A percentile compares a stretch with the other conserved stretches of the same genome.
Evolutionary conservation across 2,329 filamentous ascomycete genomes (phyloP).

Genomic region (Cryphonectria parasitica): DNA sequence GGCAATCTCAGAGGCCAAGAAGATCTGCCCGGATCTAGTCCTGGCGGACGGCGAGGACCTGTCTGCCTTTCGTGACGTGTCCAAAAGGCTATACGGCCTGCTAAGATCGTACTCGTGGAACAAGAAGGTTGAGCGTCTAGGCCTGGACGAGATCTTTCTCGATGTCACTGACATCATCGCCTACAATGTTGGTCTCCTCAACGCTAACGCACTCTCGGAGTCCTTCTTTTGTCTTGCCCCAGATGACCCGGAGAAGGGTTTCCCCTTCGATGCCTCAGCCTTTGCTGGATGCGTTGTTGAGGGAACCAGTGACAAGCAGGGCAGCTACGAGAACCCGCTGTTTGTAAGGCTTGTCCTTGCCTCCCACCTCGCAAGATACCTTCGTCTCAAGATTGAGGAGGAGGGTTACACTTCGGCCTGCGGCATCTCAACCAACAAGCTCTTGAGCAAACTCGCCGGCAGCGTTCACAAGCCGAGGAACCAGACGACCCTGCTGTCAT

Average conservation of each 20-base stretch:
- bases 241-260: constrained; percentile 77
- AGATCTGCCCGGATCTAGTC: constrained; percentile 79
- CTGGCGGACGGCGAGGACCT: constrained; percentile 87
- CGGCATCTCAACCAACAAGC: constrained; percentile 85
- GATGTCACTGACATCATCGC: constrained; percentile 86
- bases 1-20: constrained; percentile 79
- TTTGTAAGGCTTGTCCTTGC: constrained; percentile 71
- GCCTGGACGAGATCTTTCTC: constrained; percentile 87
- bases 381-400: constrained; percentile 73
- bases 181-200: constrained; percentile 77
- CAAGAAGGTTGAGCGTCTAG: constrained; percentile 75
- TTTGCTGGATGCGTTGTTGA: constrained; percentile 64
- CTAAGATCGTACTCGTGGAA: constrained; percentile 78
- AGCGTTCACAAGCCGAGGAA: constrained; percentile 83
- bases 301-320: constrained; percentile 17
- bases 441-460: constrained; percentile 83
- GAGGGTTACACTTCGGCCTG: constrained; percentile 86
- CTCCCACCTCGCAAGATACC: constrained; percentile 77
- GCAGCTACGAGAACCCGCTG: constrained; percentile 34
- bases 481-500: constrained; percentile 81
- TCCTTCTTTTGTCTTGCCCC: constrained; percentile 82
- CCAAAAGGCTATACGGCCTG: constrained; percentile 77
- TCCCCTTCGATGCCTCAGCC: constrained; percentile 72
- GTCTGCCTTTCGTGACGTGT: constrained; percentile 81
- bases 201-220: constrained; percentile 61